These are phyloP conservation scores for Babesia bigemina DNA, from an alignment of 169 alveolate species.

Conservation along the genomic window DNA sequence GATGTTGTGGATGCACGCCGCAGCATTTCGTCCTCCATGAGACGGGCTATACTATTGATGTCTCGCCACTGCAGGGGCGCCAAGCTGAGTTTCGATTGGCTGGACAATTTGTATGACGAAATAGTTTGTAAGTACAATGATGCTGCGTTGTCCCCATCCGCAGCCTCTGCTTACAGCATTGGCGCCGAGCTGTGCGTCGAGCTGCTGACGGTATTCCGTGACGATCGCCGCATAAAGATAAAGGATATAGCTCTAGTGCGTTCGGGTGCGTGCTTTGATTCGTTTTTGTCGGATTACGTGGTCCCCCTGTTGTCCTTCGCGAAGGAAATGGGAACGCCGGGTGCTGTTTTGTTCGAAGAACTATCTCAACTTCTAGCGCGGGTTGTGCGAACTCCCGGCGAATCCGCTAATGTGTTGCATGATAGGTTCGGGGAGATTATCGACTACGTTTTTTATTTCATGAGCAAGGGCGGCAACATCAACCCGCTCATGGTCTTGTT, in stretches of 20 bases:
- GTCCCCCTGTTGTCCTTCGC: conserved; percentile 52
- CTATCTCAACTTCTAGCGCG: conserved; percentile 47
- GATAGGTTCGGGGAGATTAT: conserved; percentile 31
- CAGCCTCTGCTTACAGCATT: conserved; percentile 30
- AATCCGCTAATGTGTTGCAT: conserved; percentile 33
- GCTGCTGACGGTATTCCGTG: conserved; percentile 20
- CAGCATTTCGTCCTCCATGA: conserved; percentile 5
- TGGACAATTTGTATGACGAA: conserved; percentile 33
- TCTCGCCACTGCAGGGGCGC: conserved; percentile 30
- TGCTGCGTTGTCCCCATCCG: background rate
- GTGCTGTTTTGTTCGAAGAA: conserved; percentile 36
- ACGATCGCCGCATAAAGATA: conserved; percentile 3
- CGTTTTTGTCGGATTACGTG: conserved; percentile 22
- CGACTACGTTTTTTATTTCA: conserved; percentile 10
- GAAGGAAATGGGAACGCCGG: conserved; percentile 10
- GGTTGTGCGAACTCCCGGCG: conserved; percentile 40
- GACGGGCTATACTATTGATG: conserved; percentile 38
- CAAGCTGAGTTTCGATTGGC: conserved; percentile 43
- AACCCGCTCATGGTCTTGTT: conserved; percentile 51
- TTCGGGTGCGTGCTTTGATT: conserved; percentile 26
- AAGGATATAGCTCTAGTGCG: conserved; percentile 31
- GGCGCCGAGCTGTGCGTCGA: conserved; percentile 55
- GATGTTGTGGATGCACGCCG: conserved; percentile 7
- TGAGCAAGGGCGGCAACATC: conserved; percentile 23
- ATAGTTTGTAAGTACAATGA: background rate